Evolutionary conservation across 2,329 filamentous ascomycete genomes (phyloP), one percentile per base, ranked within the genome.

Genomic region (Tolypocladium cylindrosporum): DNA sequence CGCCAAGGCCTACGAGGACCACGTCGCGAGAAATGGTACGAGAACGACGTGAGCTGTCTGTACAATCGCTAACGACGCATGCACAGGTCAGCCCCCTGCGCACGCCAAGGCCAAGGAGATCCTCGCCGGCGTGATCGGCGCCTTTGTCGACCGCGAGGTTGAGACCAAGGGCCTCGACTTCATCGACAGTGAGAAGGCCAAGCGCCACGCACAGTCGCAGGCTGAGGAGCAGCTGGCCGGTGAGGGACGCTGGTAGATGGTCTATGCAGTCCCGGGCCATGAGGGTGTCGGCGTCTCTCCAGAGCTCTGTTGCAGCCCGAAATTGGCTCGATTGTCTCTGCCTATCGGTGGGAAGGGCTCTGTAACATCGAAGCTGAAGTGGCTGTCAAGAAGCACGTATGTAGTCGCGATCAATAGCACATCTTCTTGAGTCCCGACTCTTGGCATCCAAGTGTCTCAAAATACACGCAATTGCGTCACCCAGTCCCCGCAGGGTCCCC

Each of bases 101-200:
- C 68, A 70, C 48, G 68, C 67, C 27, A 54, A 61, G 56, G 68
- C 68, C 1, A 70, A 70, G 60, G 68, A 70, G 24, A 63, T 70
- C 1, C 34, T 70, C 0, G 68, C 60, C 2, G 68, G 68, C 45
- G 59, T 59, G 2, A 64, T 70, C 19, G 68, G 68, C 9, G 65
- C 62, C 48, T 70, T 70, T 39, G 66, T 70, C n/a, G 68, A 70
- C 19, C 62, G 66, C 1, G 68, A 70, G 54, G 61, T 70, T 31
- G 68, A 70, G 61, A 70, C 66, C 0, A 65, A 61, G 37, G 68
- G 68, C 1, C 55, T 70, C 1, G 68, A 70, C 52, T 65, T 60
- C 36, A 57, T 64, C n/a, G 68, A 70, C 13, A 36, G 31, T 2
- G 66, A 69, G 55, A 42, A 66, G 61, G 68, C 68, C 1, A 70